Conservation (phyloP, 495 filamentous ascomycete species). For the Stereocaulon alpinum region DNA sequence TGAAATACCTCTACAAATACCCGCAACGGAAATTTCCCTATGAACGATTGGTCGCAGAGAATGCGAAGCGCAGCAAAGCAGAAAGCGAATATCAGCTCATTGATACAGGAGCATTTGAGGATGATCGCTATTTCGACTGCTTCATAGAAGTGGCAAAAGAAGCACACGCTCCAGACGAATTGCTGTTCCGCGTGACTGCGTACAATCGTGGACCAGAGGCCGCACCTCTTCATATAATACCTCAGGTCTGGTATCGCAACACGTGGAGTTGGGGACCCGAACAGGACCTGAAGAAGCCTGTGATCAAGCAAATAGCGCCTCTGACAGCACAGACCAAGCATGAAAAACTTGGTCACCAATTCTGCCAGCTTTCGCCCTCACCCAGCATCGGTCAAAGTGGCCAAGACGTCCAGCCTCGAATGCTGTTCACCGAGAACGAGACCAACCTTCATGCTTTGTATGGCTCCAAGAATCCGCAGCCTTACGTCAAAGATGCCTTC, state of each 20-base stretch:
- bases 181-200: slow-evolving; percentile 88
- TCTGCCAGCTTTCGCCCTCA: slow-evolving; percentile 77
- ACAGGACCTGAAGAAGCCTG: slow-evolving; percentile 59
- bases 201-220: slow-evolving; percentile 91
- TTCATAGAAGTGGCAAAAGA: slow-evolving; percentile 96
- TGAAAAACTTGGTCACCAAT: slow-evolving; percentile 67
- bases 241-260: slow-evolving; percentile 94
- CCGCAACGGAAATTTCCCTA: slow-evolving; percentile 89
- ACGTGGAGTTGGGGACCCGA: slow-evolving; percentile 91
- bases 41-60: slow-evolving; percentile 72
- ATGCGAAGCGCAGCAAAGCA: slow-evolving; percentile 58
- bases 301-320: slow-evolving; percentile 51
- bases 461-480: slow-evolving; percentile 60
- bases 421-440: slow-evolving; percentile 93
- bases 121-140: slow-evolving; percentile 92
- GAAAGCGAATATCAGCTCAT: slow-evolving; percentile 86
- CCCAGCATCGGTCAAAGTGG: slow-evolving; percentile 68
- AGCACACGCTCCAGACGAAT: slow-evolving; percentile 73
- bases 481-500: slow-evolving; percentile 93
- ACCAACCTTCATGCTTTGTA: slow-evolving; percentile 75
- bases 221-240: slow-evolving; percentile 84
- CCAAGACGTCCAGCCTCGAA: slow-evolving; percentile 68
- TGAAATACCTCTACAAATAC: slow-evolving; percentile 98
- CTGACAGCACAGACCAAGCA: slow-evolving; percentile 65
- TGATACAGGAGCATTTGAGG: slow-evolving; percentile 86